Evolutionary conservation across 2,329 filamentous ascomycete species (phyloP).

Genomic region (Xylariaceae sp.): DNA sequence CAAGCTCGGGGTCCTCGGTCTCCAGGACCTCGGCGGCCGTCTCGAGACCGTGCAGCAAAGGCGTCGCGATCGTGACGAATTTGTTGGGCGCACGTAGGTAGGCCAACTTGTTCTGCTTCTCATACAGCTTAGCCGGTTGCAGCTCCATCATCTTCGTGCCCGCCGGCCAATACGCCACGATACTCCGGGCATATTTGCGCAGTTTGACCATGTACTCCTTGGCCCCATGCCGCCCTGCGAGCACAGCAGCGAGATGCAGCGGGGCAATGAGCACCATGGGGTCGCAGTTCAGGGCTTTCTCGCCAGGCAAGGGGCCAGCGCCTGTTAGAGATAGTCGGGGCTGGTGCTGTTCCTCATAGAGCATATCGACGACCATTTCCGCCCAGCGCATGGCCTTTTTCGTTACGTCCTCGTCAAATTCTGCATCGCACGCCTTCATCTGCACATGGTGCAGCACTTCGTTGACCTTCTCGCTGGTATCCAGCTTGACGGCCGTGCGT

Average conservation of each 20-base stretch:
- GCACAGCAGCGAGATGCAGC: constrained; percentile 40
- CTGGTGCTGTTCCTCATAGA: constrained; percentile 40
- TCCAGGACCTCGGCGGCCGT: constrained; percentile 38
- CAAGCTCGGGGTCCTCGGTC: constrained; percentile 32
- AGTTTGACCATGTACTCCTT: constrained; percentile 33
- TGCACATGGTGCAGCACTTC: constrained; percentile 37
- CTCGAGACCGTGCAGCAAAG: constrained; percentile 41
- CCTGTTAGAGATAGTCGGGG: constrained; percentile 10
- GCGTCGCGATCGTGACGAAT: constrained; percentile 34
- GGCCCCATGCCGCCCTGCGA: constrained; percentile 33
- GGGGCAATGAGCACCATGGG: constrained; percentile 39
- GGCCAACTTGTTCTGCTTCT: constrained; percentile 22
- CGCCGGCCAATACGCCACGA: constrained; percentile 40
- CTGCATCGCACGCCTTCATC: constrained; percentile 38
- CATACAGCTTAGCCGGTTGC: constrained; percentile 33
- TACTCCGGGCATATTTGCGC: constrained; percentile 33
- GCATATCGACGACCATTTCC: constrained; percentile 44
- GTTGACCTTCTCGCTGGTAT: constrained; percentile 37
- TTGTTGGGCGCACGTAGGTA: constrained; percentile 34
- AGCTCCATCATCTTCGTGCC: constrained; percentile 34
- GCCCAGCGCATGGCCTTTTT: constrained; percentile 41
- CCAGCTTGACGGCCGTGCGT: constrained; percentile 42
- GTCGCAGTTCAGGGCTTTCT: constrained; percentile 35
- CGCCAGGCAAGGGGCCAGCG: constrained; percentile 14
- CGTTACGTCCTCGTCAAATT: constrained; percentile 34